Conservation (phyloP, 306 rosid species). For the Argentina anserina region DNA sequence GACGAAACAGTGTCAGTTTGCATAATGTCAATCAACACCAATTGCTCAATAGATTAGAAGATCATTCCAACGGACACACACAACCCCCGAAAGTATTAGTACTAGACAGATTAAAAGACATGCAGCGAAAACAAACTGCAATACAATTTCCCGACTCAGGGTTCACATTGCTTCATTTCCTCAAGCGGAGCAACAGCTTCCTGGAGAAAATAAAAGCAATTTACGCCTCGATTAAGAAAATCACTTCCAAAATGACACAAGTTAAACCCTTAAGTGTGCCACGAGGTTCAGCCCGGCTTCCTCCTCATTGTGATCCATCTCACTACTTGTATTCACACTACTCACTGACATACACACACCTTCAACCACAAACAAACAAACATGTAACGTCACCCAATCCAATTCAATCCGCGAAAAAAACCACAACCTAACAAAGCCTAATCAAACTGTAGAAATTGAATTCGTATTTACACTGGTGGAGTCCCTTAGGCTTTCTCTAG, state of each 20-base stretch:
- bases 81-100: neutral
- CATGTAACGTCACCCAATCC: neutral
- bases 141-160: conserved; percentile 45
- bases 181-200: conserved; percentile 87
- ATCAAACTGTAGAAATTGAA: no score
- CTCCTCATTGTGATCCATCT: conserved; percentile 72
- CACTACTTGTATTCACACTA: conserved; percentile 13
- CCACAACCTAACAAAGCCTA: neutral
- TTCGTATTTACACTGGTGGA: no score
- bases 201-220: conserved; percentile 31
- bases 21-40: neutral
- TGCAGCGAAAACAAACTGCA: no score
- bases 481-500: no score
- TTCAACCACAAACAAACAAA: conserved; percentile 10
- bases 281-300: conserved; percentile 39
- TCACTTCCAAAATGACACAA: conserved; percentile 13
- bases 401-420: neutral
- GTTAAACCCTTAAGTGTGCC: neutral
- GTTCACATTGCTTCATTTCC: conserved; percentile 88
- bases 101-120: no score
- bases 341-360: neutral
- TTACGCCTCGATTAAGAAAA: neutral
- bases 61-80: neutral
- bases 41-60: neutral
- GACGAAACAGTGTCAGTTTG: conserved; percentile 18